These are phyloP conservation scores for Diplodia sapinea DNA, from an alignment of 2,329 filamentous ascomycete genomes.

Conservation along the genomic window DNA sequence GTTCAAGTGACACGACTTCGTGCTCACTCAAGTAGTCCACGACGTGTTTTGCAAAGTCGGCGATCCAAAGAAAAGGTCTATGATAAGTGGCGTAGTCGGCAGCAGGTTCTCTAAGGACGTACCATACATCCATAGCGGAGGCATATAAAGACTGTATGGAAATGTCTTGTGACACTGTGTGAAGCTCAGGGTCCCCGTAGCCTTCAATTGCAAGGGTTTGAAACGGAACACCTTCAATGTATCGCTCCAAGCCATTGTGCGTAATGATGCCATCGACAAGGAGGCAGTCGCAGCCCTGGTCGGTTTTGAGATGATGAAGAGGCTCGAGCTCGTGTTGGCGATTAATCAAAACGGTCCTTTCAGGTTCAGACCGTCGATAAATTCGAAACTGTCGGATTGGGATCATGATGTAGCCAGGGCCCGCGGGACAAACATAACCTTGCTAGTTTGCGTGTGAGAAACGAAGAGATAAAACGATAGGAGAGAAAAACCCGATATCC, in stretches of 20 bases:
- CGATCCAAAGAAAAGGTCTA: constrained; percentile 71
- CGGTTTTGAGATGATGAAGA: constrained; percentile 36
- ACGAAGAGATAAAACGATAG: neutral
- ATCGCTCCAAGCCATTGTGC: constrained; percentile 51
- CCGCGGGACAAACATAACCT: neutral
- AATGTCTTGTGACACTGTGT: constrained; percentile 58
- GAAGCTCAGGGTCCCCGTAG: constrained; percentile 61
- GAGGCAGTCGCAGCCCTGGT: constrained; percentile 32
- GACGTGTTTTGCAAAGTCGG: constrained; percentile 72
- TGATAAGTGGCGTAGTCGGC: constrained; percentile 68
- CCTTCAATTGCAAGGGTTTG: constrained; percentile 67
- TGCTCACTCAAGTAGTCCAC: constrained; percentile 65
- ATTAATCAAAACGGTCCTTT: neutral
- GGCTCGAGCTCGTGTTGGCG: constrained; percentile 34
- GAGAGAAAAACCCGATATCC: neutral
- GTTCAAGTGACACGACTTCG: constrained; percentile 55
- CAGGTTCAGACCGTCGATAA: neutral
- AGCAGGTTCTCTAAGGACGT: constrained; percentile 63
- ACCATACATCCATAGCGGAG: constrained; percentile 61
- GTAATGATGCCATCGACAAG: constrained; percentile 51
- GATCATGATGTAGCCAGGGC: neutral
- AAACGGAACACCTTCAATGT: constrained; percentile 64
- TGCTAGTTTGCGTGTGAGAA: neutral
- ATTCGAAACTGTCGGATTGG: constrained; percentile 9
- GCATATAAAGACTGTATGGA: constrained; percentile 63